These are phyloP conservation scores for Rhynchospora pubera DNA, from an alignment of 176 grass and related monocot species.

Conservation along the genomic window DNA sequence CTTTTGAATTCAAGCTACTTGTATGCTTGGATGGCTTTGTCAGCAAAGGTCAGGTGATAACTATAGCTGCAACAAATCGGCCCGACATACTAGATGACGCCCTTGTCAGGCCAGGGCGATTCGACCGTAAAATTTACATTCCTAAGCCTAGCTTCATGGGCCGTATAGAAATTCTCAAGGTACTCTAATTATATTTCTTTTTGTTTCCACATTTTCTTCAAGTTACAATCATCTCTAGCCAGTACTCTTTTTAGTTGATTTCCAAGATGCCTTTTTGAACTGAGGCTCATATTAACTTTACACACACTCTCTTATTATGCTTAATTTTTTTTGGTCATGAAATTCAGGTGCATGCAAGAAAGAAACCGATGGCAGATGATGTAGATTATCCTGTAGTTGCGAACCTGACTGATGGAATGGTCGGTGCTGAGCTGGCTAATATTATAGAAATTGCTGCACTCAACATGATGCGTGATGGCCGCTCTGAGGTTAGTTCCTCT, in stretches of 20 bases:
- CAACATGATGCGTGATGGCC: slow-evolving; percentile 36
- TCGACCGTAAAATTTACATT: slow-evolving; percentile 35
- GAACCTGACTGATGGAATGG: slow-evolving; percentile 35
- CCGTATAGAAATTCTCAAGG: slow-evolving; percentile 39
- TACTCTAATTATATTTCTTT: not conserved
- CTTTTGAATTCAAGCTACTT: no score
- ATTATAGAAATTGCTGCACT: slow-evolving; percentile 34
- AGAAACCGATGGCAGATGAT: slow-evolving; percentile 21
- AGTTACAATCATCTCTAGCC: no score
- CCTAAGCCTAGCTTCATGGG: slow-evolving; percentile 35
- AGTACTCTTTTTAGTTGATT: no score
- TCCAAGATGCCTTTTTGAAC: no score
- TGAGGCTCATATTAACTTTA: no score
- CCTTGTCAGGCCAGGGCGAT: slow-evolving; percentile 32
- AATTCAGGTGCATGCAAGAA: no score
- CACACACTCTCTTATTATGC: no score
- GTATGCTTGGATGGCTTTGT: no score
- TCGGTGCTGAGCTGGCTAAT: slow-evolving; percentile 34
- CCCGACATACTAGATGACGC: slow-evolving; percentile 36
- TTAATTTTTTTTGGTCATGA: no score
- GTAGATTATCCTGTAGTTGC: slow-evolving; percentile 33
- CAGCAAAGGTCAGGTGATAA: no score
- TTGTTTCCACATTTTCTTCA: no score
- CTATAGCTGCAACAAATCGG: not conserved
- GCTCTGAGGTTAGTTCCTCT: slow-evolving; percentile 22